Base-by-base conservation (phyloP, 1,284 basidiomycete species). In the Sphaerobolus stellatus region DNA sequence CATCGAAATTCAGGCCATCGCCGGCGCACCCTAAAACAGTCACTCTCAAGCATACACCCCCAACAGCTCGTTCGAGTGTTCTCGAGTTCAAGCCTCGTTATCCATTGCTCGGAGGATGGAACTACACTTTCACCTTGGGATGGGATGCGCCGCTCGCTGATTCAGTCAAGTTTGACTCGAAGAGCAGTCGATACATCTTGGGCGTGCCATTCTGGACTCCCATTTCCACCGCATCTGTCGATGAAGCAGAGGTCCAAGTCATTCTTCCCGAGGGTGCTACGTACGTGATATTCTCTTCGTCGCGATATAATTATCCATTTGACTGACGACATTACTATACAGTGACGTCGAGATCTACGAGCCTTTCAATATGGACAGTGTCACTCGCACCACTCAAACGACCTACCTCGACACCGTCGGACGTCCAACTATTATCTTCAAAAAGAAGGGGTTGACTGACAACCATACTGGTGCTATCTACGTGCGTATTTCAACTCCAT, bases 101-200 rank as follows among this genome's bases (percentile, higher is more conserved):
- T 70, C 97, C 97, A 7, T 66, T 99, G 25, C 72, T 98, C 58
- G 97, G 97, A 28, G 94, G 96, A 18, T 99, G 97, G 97, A 98
- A 98, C 69, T 99, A 97, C 72, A 84, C 79, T 40, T 99, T 96
- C 73, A 93, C 90, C 5, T 78, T 98, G 11, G 97, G 97, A 3
- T 99, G 90, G 81, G 94, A 98, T 64, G 79, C 88, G 8, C 88
- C 92, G 20, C 76, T 97, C 44, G 76, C 70, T n/a, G 88, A 94
- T 64, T 87, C 83, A 45, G 82, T 80, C 33, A 81, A 78, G 58
- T 87, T 80, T 66, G 81, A 88, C 62, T 73, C 70, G 61, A 74
- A 70, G 56, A 78, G 73, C 2, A 82, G 82, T 36, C 81, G 78
- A 63, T 88, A 90, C 65, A 76, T 90, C 16, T 80, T 94, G 24